A percentile compares a stretch with the other conserved stretches of the same genome.
Conservation (phyloP, 176 grass and related monocot species). For the Bonia amplexicaulis region DNA sequence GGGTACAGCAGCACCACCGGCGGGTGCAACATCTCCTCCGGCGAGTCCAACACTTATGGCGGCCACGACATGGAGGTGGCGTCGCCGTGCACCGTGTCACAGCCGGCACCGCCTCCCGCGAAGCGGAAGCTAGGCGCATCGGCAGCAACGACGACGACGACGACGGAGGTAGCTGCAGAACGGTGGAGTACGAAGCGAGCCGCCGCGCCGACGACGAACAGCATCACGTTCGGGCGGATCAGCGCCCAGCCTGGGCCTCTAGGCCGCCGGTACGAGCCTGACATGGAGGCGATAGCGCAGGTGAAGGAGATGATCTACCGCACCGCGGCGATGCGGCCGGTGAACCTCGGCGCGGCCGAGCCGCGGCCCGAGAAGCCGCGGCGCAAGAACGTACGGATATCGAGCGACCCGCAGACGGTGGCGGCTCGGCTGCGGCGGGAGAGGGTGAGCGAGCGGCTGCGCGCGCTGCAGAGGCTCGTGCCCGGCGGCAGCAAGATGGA, state of each 20-base stretch:
- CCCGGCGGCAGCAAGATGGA: constrained; percentile 80
- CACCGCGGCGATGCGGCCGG: constrained; percentile 75
- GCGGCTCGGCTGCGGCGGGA: constrained; percentile 55
- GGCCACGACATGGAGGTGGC: constrained; percentile 41
- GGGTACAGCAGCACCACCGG: constrained; percentile 42
- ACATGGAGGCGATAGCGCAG: constrained; percentile 35
- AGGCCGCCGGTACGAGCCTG: constrained; percentile 17
- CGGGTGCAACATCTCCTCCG: constrained; percentile 48
- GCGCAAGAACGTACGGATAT: constrained; percentile 59
- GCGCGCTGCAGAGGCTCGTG: constrained; percentile 58
- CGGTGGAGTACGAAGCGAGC: not conserved
- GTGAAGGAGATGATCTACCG: constrained; percentile 80
- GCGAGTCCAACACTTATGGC: constrained; percentile 37
- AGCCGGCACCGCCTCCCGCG: not conserved
- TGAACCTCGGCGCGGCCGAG: constrained; percentile 31
- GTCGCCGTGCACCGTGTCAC: constrained; percentile 17
- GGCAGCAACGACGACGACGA: not conserved
- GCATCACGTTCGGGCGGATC: constrained; percentile 27
- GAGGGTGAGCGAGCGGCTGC: constrained; percentile 41
- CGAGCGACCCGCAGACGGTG: constrained; percentile 73
- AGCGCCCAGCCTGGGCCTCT: too few species aligned
- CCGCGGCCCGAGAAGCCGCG: constrained; percentile 11
- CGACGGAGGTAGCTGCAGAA: not conserved
- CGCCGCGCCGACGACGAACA: not conserved
- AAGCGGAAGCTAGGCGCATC: not conserved